These are phyloP conservation scores for Alternaria hordeiaustralica DNA, from an alignment of 2,329 filamentous ascomycete species.

Conservation along the genomic window DNA sequence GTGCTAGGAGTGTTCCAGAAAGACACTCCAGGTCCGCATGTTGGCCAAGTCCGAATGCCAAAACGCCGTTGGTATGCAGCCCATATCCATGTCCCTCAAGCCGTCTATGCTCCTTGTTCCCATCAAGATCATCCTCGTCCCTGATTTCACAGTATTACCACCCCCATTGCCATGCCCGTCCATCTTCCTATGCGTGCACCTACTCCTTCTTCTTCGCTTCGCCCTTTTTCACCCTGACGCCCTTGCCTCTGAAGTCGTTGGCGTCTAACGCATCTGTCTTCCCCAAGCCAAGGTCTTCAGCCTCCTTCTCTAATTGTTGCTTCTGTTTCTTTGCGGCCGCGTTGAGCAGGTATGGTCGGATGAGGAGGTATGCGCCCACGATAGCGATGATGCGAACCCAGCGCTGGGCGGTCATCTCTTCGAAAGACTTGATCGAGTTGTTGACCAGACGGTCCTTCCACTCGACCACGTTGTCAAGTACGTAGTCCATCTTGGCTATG, in stretches of 20 bases:
- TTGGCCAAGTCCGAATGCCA: neutral
- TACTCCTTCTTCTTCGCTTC: constrained; percentile 54
- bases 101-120: neutral
- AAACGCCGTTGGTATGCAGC: constrained; percentile 2
- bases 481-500: constrained; percentile 23
- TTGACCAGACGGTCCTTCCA: constrained; percentile 47
- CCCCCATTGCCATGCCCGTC: neutral
- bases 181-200: neutral
- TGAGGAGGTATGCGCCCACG: constrained; percentile 73
- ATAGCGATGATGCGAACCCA: constrained; percentile 73
- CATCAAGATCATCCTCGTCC: neutral
- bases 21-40: constrained; percentile 21
- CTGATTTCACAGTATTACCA: neutral
- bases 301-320: constrained; percentile 64
- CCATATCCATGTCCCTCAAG: neutral
- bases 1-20: constrained; percentile 1
- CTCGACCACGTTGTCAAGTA: constrained; percentile 34
- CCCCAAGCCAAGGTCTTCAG: constrained; percentile 49
- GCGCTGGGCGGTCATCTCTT: constrained; percentile 52
- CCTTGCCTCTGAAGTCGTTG: constrained; percentile 43
- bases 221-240: constrained; percentile 41
- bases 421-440: constrained; percentile 54
- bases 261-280: constrained; percentile 40
- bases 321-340: constrained; percentile 68
- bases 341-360: constrained; percentile 75